phyloP scores from a whole-genome alignment of 352 stramenopile species.

The Globisporangium camurandrum region DNA sequence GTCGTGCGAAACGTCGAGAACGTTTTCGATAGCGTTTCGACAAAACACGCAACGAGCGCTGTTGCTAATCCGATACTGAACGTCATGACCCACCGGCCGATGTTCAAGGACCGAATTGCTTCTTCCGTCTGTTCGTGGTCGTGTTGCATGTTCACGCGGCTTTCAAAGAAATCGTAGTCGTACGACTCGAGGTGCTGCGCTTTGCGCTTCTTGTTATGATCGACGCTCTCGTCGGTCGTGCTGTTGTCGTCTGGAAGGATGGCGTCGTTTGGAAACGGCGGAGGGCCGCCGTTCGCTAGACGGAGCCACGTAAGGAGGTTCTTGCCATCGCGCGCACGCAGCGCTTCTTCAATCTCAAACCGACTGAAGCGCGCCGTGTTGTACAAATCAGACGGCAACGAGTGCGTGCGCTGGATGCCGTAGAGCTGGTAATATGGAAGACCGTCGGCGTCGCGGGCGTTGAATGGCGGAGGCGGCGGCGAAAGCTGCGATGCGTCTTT shows the following conservation, averaged over 20 bases:
- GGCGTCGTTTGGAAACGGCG: conserved; percentile 14
- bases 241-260: conserved; percentile 12
- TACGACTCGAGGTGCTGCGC: conserved; percentile 82
- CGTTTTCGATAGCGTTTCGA: conserved; percentile 86
- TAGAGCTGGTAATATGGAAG: conserved; percentile 22
- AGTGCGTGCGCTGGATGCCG: conserved; percentile 64
- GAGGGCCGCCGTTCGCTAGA: conserved; percentile 31
- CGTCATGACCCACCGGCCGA: conserved; percentile 93
- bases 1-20: conserved; percentile 87
- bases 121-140: conserved; percentile 79
- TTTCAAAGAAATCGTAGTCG: conserved; percentile 87
- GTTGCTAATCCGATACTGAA: conserved; percentile 92
- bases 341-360: conserved; percentile 72
- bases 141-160: conserved; percentile 79
- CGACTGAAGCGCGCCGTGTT: conserved; percentile 59
- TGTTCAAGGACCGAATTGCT: conserved; percentile 67
- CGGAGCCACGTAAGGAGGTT: conserved; percentile 68
- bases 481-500: neutral
- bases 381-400: conserved; percentile 72
- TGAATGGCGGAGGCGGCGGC: neutral
- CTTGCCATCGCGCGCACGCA: conserved; percentile 53
- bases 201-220: conserved; percentile 72
- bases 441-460: neutral
- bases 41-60: conserved; percentile 89
- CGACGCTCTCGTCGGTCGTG: conserved; percentile 26